phyloP scores from a whole-genome alignment of 139 green algal species.

The Raphidocelis subcapitata region DNA sequence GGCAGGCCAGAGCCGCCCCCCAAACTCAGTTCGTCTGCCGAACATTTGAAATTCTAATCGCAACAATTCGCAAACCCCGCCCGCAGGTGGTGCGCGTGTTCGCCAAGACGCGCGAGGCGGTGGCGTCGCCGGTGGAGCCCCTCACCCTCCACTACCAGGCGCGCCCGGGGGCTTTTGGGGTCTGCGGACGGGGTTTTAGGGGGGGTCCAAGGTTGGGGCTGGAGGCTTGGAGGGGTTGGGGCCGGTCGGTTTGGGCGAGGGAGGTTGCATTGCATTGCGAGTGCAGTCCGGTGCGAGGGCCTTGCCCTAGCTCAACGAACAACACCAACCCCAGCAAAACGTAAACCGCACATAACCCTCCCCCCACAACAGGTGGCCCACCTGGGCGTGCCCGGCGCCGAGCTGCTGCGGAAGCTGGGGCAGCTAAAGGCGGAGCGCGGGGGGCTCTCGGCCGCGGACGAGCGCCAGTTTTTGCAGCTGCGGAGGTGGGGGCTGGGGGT shows the following conservation, averaged over 20 bases:
- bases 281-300: too few species aligned
- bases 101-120: conserved; percentile 85
- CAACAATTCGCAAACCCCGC: too few species aligned
- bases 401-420: conserved; percentile 90
- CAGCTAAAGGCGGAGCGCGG: conserved; percentile 85
- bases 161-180: background rate
- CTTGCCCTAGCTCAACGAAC: too few species aligned
- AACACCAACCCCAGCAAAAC: too few species aligned
- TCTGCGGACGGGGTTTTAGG: too few species aligned
- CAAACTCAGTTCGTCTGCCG: too few species aligned
- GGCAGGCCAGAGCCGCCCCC: too few species aligned
- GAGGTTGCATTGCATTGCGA: too few species aligned
- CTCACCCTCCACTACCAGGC: conserved; percentile 97
- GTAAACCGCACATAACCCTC: too few species aligned
- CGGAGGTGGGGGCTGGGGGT: conserved; percentile 8
- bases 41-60: too few species aligned
- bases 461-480: conserved; percentile 82
- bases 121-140: conserved; percentile 85
- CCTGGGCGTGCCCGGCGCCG: conserved; percentile 70
- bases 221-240: too few species aligned
- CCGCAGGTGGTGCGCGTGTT: conserved; percentile 93
- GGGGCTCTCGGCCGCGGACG: conserved; percentile 82
- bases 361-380: conserved; percentile 63
- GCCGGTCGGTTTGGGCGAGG: too few species aligned
- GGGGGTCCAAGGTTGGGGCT: background rate